Base-by-base conservation (phyloP, 257 asterid genomes). In the Cordia subcordata region DNA sequence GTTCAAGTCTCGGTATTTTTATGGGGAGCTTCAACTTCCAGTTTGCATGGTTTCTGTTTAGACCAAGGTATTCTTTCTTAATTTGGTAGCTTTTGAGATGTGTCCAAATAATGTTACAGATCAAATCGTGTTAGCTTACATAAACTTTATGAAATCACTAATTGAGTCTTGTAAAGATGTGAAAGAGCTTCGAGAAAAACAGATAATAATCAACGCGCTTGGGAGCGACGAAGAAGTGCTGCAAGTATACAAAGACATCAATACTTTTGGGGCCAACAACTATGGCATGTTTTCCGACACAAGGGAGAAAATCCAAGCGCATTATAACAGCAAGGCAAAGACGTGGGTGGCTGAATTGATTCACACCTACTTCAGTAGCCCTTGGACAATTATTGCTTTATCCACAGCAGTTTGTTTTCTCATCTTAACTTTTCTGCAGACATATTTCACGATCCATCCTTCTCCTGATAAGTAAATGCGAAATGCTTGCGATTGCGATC, bases 21-120 rank as follows among this genome's bases (percentile, higher is more conserved):
- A 49, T 12, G 77, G 55, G 0, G 27, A 38, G 20, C 73, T 79
- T 5, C 21, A 62, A 17, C 67, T 75, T 22, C 81, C 77, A 0
- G 10, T 12, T 32, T 52, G 68, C 62, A 16, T 0, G 13, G 68
- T 69, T 15, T 11, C 63, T 35, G n/a, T n/a, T 77, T 0, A 27
- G 35, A 27, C 35, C 5, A 27, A 27, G 35, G 35, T 27, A 27
- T 3, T 27, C 35, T 27, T 27, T 27, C 35, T 27, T 27, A 27
- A 27, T 5, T 27, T 27, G 35, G 35, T 27, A 5, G 35, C 35
- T 27, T 5, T 27, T 27, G 35, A 27, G 35, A 27, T 27, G 35
- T 27, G 35, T 27, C 5, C 35, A 27, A 27, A 27, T 5, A 27
- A 3, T 27, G 35, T 1, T 27, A 27, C 54, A 1, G 27, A 53